phyloP scores from a whole-genome alignment of 495 filamentous ascomycete genomes.

The Aspergillus ellipticus region DNA sequence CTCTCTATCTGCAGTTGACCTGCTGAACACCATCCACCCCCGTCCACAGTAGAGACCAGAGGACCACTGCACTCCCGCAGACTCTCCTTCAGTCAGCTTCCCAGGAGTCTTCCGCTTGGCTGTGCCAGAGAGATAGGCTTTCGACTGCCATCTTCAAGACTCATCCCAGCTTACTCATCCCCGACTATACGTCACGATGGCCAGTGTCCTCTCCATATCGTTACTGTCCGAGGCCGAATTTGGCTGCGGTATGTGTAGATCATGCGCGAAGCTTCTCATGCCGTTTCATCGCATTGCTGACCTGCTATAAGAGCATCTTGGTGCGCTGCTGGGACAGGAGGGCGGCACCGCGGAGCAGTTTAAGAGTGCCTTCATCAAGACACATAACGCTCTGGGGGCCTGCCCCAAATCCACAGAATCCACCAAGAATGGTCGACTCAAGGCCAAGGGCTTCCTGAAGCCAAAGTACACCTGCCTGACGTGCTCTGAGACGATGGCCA shows the following conservation, averaged over 20 bases:
- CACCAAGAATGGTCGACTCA: slow-evolving; percentile 23
- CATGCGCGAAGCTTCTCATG: not conserved
- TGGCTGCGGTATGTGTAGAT: slow-evolving; percentile 40
- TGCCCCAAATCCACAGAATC: slow-evolving; percentile 24
- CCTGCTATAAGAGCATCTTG: slow-evolving; percentile 37
- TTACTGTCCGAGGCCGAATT: slow-evolving; percentile 42
- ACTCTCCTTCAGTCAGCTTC: slow-evolving; percentile 6
- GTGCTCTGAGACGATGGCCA: slow-evolving; percentile 35
- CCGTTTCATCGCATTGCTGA: slow-evolving; percentile 14
- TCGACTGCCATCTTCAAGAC: not conserved
- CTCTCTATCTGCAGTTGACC: slow-evolving; percentile 16
- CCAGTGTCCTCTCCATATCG: slow-evolving; percentile 32
- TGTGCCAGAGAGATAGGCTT: not conserved
- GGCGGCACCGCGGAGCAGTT: slow-evolving; percentile 33
- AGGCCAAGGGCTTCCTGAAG: slow-evolving; percentile 29
- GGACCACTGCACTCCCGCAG: not conserved
- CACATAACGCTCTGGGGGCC: slow-evolving; percentile 28
- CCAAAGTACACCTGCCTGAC: slow-evolving; percentile 42
- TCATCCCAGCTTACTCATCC: not conserved
- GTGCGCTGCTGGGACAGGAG: slow-evolving; percentile 27
- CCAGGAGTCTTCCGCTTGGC: not conserved
- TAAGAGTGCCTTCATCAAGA: slow-evolving; percentile 35
- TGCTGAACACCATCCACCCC: slow-evolving; percentile 3
- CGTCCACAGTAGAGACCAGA: not conserved
- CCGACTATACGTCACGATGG: slow-evolving; percentile 22